A percentile compares a stretch with the other conserved stretches of the same genome.
Conservation (phyloP, 306 rosid genomes). For the Dicorynia guianensis region DNA sequence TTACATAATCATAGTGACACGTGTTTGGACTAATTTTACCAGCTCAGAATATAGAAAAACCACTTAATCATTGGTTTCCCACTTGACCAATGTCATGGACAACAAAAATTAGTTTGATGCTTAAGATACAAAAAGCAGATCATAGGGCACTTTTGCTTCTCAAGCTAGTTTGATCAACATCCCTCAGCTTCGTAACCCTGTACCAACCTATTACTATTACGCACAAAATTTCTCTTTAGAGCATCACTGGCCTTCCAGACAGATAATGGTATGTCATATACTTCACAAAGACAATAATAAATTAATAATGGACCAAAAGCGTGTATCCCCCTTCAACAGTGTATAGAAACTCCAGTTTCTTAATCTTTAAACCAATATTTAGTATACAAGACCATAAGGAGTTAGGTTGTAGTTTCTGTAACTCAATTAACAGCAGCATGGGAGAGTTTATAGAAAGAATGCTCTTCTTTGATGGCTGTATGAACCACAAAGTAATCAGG, state of each 20-base stretch:
- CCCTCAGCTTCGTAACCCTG: constrained; percentile 8
- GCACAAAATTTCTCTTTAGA: constrained; percentile 1
- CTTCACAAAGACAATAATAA: neutral
- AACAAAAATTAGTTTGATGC: neutral
- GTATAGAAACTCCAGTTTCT: no score
- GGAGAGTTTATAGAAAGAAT: neutral
- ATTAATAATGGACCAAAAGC: no score
- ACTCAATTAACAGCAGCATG: constrained; percentile 11
- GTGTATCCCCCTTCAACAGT: no score
- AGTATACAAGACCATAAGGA: constrained; percentile 2
- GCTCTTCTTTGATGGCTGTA: neutral
- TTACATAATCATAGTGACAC: constrained; percentile 1
- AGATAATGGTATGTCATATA: neutral
- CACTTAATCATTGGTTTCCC: constrained; percentile 19
- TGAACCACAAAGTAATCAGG: constrained; percentile 10
- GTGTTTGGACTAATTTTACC: constrained; percentile 2
- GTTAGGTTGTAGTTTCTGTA: neutral
- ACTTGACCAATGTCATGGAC: constrained; percentile 10
- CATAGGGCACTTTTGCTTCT: neutral
- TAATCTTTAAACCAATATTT: neutral
- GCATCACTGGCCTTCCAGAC: constrained; percentile 9
- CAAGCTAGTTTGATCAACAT: neutral
- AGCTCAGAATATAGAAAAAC: neutral
- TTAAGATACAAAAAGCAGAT: constrained; percentile 10
- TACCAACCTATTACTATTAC: constrained; percentile 14